Evolutionary conservation across 192 early-diverging fungal species (phyloP).

Genomic region (Umbelopsis sp.): DNA sequence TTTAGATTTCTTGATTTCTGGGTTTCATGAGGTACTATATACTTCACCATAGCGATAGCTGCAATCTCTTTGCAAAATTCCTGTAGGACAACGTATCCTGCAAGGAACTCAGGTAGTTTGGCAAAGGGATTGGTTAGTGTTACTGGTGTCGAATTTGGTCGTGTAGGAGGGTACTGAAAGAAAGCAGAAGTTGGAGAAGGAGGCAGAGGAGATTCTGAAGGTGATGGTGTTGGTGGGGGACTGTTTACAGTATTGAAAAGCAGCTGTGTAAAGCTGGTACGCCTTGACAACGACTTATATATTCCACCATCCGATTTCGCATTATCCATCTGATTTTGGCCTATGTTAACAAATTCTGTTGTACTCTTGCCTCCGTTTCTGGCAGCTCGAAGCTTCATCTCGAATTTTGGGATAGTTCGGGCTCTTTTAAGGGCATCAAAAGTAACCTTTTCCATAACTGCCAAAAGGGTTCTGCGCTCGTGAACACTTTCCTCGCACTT

Average conservation of each 20-base stretch:
- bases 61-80: slow-evolving; percentile 69
- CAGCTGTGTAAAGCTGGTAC: slow-evolving; percentile 30
- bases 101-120: slow-evolving; percentile 49
- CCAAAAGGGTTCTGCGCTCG: slow-evolving; percentile 29
- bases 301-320: background rate
- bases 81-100: slow-evolving; percentile 60
- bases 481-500: slow-evolving; percentile 1
- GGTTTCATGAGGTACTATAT: background rate
- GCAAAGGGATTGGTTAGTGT: slow-evolving; percentile 45
- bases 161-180: slow-evolving; percentile 29
- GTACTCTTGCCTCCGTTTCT: slow-evolving; percentile 32
- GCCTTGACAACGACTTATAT: slow-evolving; percentile 1
- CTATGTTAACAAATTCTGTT: background rate
- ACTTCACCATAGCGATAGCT: slow-evolving; percentile 50
- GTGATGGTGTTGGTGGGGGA: background rate
- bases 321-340: background rate
- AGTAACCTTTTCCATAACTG: slow-evolving; percentile 31
- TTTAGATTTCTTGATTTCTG: background rate
- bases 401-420: slow-evolving; percentile 43
- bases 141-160: slow-evolving; percentile 37
- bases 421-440: slow-evolving; percentile 42
- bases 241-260: slow-evolving; percentile 28
- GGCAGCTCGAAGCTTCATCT: slow-evolving; percentile 35
- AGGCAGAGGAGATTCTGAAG: slow-evolving; percentile 5
- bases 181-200: slow-evolving; percentile 31